Evolutionary conservation across 1,139 yeast genomes (phyloP), one percentile per base, ranked within the genome.

Genomic region (Geotrichum cucujoidarum): DNA sequence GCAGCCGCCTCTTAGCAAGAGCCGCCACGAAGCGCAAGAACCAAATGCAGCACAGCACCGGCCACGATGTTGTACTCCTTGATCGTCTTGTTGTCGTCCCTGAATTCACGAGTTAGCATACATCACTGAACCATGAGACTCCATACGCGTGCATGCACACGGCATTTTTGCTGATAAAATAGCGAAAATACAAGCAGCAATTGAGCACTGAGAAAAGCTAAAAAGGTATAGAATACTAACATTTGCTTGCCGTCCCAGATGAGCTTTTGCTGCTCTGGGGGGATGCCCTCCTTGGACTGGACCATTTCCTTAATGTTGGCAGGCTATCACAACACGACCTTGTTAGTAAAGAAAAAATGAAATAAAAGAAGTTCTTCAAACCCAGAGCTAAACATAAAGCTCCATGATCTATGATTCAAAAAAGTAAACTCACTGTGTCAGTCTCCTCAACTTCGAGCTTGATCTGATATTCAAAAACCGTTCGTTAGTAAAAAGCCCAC

Each of bases 221-320:
- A n/a, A n/a, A n/a, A n/a, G n/a, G n/a, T n/a, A n/a, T n/a, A n/a
- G n/a, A n/a, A 30, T 24, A 73, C 81, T 63, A 67, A 77, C 81
- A 92, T 78, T 69, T 90, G 97, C 60, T 89, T 86, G 18, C 98
- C 98, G 53, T 86, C 83, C 69, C 80, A 89, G 61, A 92, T 84
- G 57, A 92, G 77, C 58, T 96, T 77, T 66, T 92, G 98, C 68
- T 92, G 98, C 29, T 88, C 81, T 18, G 98, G 97, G 3, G 97
- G 97, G 51, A 92, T 92, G 3, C 98, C 98, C 66, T 92, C 98
- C 63, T 89, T 87, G 63, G 92, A 97, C 67, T 92, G 97, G 73
- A 92, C 81, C 67, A 86, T 78, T 66, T 92, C 97, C 69, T 92
- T 92, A 69, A 92, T 81, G 47, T 87, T 79, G 57, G 82, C 78